Evolutionary conservation across 345 rosid species (phyloP).

Genomic region (Boechera stricta): DNA sequence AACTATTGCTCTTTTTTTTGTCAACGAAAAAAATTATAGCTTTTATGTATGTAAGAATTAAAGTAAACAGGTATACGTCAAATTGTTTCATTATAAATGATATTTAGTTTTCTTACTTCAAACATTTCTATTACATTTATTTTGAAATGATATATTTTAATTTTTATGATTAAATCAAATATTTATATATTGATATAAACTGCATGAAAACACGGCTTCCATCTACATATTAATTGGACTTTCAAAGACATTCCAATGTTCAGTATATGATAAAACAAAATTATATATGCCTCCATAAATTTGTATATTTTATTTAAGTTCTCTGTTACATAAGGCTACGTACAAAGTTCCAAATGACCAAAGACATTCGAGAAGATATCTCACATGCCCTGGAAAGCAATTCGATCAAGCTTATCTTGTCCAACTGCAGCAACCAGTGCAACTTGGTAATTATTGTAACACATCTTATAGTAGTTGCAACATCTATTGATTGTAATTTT

Average conservation of each 20-base stretch:
- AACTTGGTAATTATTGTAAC: constrained; percentile 18
- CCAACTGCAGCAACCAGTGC: constrained; percentile 27
- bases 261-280: neutral
- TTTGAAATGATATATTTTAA: too few species aligned
- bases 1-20: neutral
- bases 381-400: constrained; percentile 27
- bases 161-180: too few species aligned
- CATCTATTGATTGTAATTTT: constrained; percentile 9
- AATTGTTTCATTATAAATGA: neutral
- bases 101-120: neutral
- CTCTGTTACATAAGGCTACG: neutral
- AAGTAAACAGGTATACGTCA: neutral
- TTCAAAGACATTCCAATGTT: neutral
- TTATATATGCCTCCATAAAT: neutral
- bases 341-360: constrained; percentile 23
- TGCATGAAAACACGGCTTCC: neutral
- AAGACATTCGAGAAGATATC: constrained; percentile 6
- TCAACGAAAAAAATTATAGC: too few species aligned
- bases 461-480: neutral
- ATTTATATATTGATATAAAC: neutral
- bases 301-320: neutral
- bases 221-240: neutral
- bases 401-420: constrained; percentile 34
- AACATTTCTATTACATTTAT: neutral
- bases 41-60: neutral